Conservation (phyloP, 805 yeast genomes). For the Lachancea thermotolerans region DNA sequence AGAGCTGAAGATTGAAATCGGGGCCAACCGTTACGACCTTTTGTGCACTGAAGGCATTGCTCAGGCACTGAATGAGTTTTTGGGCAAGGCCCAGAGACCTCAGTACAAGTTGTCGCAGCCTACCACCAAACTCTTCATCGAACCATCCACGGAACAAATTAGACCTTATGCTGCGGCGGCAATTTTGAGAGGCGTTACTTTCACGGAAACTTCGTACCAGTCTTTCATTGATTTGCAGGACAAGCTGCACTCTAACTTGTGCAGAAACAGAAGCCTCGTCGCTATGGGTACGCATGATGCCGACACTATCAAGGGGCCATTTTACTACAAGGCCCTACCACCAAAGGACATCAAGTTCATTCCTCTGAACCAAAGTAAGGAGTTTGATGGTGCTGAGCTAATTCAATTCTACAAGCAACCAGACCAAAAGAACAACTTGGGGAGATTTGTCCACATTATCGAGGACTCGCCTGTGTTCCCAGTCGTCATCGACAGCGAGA, state of each 20-base stretch:
- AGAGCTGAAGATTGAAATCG: slow-evolving; percentile 93
- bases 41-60: slow-evolving; percentile 97
- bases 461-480: slow-evolving; percentile 87
- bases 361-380: slow-evolving; percentile 66
- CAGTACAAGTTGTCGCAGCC: slow-evolving; percentile 55
- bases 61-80: slow-evolving; percentile 84
- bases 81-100: slow-evolving; percentile 65
- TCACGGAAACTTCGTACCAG: slow-evolving; percentile 80
- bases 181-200: slow-evolving; percentile 74
- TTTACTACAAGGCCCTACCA: slow-evolving; percentile 77
- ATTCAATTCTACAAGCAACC: slow-evolving; percentile 69
- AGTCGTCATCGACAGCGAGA: slow-evolving; percentile 70
- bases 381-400: slow-evolving; percentile 67
- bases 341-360: slow-evolving; percentile 71
- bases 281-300: slow-evolving; percentile 98
- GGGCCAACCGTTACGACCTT: slow-evolving; percentile 98
- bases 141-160: slow-evolving; percentile 61
- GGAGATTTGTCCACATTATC: slow-evolving; percentile 82
- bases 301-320: slow-evolving; percentile 72
- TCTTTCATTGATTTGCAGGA: slow-evolving; percentile 96
- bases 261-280: slow-evolving; percentile 95
- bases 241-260: slow-evolving; percentile 87
- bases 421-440: slow-evolving; percentile 81
- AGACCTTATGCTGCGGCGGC: slow-evolving; percentile 97
- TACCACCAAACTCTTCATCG: slow-evolving; percentile 64